Base-by-base conservation (phyloP, 2,329 filamentous ascomycete genomes). In the Beauveria bassiana region DNA sequence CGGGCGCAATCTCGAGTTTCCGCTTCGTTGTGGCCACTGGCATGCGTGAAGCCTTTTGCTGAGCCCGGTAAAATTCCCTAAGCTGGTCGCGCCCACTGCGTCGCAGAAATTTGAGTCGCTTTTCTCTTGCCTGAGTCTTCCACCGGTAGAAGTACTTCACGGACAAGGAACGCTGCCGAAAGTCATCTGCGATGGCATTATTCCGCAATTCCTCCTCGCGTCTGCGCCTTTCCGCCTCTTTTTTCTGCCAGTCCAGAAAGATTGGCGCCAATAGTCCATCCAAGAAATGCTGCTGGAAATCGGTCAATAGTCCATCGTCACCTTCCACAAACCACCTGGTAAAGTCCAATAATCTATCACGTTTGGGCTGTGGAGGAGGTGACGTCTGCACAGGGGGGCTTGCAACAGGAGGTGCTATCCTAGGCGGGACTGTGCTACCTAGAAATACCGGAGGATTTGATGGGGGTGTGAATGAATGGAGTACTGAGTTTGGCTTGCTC, bases 91-190 rank as follows among this genome's bases (percentile, higher is more conserved):
- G 78, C 22, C 80, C 81, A 46, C 78, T 75, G 38, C 75, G 76
- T 8, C 83, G 79, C 24, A 84, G 76, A n/a, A 75, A 75, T 61
- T 78, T 76, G 18, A 81, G 75, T 3, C 79, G 76, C 20, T 75
- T 77, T 51, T 78, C 75, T 14, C 81, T 76, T 9, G 79, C 80
- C 45, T 72, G 76, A 16, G 79, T 69, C 54, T 77, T 79, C 83
- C 83, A 86, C 20, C 74, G 74, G 65, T 85, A 84, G 63, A 85
- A 84, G 68, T 76, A 86, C 53, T 79, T 83, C 62, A 84, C 72
- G 14, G 74, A 72, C 34, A 86, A 72, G 60, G 75, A 83, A 67
- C 81, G 79, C 3, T 65, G 67, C 43, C 79, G 76, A 65, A 81
- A 83, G n/a, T 74, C 70, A 18, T 75, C 73, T 16, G 81, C 81